A percentile compares a stretch with the other conserved stretches of the same genome.
phyloP scores from a whole-genome alignment of 805 yeast genomes.

The Starmerella sp. region DNA sequence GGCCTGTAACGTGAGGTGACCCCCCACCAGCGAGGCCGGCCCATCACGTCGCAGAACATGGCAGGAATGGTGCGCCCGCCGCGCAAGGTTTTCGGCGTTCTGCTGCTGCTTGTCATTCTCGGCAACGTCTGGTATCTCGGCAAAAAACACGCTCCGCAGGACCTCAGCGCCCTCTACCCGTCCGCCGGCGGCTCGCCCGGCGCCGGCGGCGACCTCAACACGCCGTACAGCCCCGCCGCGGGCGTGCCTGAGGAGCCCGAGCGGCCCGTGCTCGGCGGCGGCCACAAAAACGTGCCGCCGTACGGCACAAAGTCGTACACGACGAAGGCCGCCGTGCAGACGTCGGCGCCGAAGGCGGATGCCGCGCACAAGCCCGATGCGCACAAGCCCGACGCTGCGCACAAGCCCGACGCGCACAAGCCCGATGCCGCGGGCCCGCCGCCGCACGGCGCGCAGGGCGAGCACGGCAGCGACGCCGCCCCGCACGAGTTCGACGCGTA shows the following conservation, averaged over 20 bases:
- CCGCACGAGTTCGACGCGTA: not conserved
- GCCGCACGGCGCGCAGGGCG: too few relatives aligned
- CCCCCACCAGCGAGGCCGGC: not conserved
- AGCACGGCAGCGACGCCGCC: not conserved
- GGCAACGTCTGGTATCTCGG: slow-evolving; percentile 11
- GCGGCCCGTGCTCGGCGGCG: not conserved
- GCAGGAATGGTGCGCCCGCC: slow-evolving; percentile 7
- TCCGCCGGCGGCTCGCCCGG: not conserved
- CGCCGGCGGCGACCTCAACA: not conserved
- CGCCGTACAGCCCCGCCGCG: too few relatives aligned
- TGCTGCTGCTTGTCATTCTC: slow-evolving; percentile 12
- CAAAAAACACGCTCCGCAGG: not conserved
- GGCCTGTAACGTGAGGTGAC: not conserved
- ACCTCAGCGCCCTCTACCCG: not conserved
- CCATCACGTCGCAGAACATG: not conserved
- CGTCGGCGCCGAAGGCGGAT: not conserved
- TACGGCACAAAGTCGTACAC: slow-evolving; percentile 1
- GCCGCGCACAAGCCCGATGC: not conserved
- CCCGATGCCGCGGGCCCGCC: too few relatives aligned
- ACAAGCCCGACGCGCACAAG: too few relatives aligned
- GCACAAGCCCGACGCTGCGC: too few relatives aligned
- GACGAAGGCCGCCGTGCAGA: not conserved
- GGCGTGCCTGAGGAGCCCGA: not conserved
- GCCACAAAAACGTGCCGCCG: not conserved
- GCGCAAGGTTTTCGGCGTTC: slow-evolving; percentile 10